Percentiles rank a stretch among this genome's conserved stretches.
These are phyloP conservation scores for Phytophthora sojae DNA, from an alignment of 352 stramenopile genomes.

Conservation along the genomic window DNA sequence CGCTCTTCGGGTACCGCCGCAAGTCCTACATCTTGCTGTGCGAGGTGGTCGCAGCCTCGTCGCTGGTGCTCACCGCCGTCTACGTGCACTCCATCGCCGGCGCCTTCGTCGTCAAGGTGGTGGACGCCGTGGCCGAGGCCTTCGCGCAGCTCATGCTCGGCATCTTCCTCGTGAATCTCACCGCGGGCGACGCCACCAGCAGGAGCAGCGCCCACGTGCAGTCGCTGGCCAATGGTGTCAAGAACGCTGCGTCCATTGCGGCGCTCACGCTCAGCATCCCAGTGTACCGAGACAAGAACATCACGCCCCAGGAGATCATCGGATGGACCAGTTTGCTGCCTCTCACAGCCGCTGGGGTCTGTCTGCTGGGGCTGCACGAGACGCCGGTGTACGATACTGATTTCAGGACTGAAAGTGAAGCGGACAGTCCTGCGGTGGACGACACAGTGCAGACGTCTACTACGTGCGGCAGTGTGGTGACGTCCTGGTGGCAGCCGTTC, in stretches of 20 bases:
- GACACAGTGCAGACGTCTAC: background rate
- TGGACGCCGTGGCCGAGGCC: conserved; percentile 76
- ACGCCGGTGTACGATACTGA: conserved; percentile 20
- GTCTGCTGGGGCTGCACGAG: conserved; percentile 61
- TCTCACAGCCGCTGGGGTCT: conserved; percentile 57
- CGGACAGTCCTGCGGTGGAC: background rate
- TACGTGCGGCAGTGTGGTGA: conserved; percentile 23
- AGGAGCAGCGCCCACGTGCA: conserved; percentile 67
- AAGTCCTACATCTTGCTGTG: conserved; percentile 87
- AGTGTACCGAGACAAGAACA: conserved; percentile 65
- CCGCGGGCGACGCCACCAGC: conserved; percentile 60
- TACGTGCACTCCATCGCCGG: conserved; percentile 64
- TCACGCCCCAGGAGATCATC: conserved; percentile 63
- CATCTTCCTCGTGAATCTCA: conserved; percentile 77
- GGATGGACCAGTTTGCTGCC: conserved; percentile 69
- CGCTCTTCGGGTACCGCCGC: conserved; percentile 76
- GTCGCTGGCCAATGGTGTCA: conserved; percentile 73
- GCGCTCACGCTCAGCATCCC: conserved; percentile 73
- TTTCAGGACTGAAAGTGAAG: background rate
- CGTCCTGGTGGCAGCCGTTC: conserved; percentile 52
- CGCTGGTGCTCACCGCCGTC: conserved; percentile 60
- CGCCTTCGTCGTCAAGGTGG: conserved; percentile 72
- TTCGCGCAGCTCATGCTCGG: conserved; percentile 88
- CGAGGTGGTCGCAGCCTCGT: conserved; percentile 62
- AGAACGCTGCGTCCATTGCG: conserved; percentile 71